phyloP scores from a whole-genome alignment of 106 monocot species.

The Triglochin maritima region DNA sequence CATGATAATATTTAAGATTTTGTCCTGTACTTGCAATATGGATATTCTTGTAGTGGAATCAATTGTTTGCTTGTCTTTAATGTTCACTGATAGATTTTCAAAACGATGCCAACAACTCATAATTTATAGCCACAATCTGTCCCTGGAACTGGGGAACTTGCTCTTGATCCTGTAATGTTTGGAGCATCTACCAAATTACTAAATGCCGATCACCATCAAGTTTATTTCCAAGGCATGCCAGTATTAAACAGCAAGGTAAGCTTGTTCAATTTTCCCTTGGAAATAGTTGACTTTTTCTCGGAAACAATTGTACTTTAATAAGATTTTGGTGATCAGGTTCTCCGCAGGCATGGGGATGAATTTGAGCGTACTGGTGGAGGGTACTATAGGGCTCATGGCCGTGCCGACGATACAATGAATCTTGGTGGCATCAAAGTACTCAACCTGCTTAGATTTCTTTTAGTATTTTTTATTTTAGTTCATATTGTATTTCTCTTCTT shows the following conservation, averaged over 20 bases:
- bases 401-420: constrained; percentile 99
- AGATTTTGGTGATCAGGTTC: constrained; percentile 32
- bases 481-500: neutral
- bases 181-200: constrained; percentile 71
- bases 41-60: too few species aligned
- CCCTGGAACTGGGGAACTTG: constrained; percentile 74
- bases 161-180: constrained; percentile 66
- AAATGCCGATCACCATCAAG: constrained; percentile 73
- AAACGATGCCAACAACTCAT: neutral
- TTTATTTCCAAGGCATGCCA: constrained; percentile 93
- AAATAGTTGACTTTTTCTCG: neutral
- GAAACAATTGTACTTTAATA: neutral
- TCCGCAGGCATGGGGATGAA: constrained; percentile 92
- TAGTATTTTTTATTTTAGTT: too few species aligned
- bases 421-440: constrained; percentile 94
- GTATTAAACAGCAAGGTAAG: constrained; percentile 61
- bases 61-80: too few species aligned
- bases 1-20: too few species aligned
- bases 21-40: too few species aligned
- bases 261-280: neutral
- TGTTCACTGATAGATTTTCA: too few species aligned
- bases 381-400: constrained; percentile 90
- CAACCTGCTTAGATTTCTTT: neutral
- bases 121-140: constrained; percentile 33
- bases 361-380: constrained; percentile 61